A percentile compares a stretch with the other conserved stretches of the same genome.
phyloP scores from a whole-genome alignment of 73 alveolate species.

The Paramecium pentaurelia region DNA sequence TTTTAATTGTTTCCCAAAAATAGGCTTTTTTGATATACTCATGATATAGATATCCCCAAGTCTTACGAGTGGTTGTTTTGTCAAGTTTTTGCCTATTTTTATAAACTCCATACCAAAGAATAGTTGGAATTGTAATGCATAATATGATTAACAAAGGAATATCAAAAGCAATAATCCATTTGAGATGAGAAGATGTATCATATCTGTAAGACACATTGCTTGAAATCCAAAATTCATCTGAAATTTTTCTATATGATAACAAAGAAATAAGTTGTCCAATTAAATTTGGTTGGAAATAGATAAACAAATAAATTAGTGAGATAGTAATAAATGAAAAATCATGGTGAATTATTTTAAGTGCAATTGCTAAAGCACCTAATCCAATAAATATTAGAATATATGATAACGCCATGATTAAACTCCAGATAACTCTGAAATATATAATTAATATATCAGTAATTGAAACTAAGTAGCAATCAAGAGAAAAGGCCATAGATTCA shows the following conservation, averaged over 20 bases:
- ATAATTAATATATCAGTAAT: not conserved
- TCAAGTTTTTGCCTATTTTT: not conserved
- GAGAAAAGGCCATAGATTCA: not conserved
- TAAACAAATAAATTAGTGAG: not conserved
- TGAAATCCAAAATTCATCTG: not conserved
- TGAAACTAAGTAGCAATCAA: not conserved
- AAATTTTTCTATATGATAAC: not conserved
- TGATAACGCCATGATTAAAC: not conserved
- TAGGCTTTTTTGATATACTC: not conserved
- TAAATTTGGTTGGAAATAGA: not conserved
- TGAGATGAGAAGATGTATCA: not conserved
- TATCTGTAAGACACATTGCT: not conserved
- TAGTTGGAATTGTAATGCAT: not conserved
- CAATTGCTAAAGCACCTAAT: not conserved
- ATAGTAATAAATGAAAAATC: not conserved
- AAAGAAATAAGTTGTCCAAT: not conserved
- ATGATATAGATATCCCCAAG: not conserved
- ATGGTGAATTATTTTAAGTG: not conserved
- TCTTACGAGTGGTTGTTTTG: not conserved
- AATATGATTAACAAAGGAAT: not conserved
- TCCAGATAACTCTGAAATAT: constrained; percentile 13
- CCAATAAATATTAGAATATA: not conserved
- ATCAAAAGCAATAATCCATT: not conserved
- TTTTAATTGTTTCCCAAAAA: constrained; percentile 17
- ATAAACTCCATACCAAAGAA: not conserved